These are phyloP conservation scores for Thraustochytrium sp. DNA, from an alignment of 352 stramenopile genomes.

Conservation along the genomic window DNA sequence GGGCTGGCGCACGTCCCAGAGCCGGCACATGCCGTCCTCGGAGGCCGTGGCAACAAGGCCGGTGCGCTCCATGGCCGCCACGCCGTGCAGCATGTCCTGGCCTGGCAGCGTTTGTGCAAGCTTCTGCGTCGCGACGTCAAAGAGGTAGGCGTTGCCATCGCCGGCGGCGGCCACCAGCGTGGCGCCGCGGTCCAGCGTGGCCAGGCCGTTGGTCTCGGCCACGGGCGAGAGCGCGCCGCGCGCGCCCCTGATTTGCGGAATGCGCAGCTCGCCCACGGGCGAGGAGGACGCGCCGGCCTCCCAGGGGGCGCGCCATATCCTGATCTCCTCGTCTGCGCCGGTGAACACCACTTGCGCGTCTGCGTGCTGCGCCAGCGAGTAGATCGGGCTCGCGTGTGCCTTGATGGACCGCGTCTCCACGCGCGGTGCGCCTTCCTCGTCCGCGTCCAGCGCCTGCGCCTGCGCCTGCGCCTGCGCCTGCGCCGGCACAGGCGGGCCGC, in stretches of 20 bases:
- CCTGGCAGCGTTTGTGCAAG: neutral
- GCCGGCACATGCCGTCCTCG: conserved; percentile 33
- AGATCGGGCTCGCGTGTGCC: conserved; percentile 4
- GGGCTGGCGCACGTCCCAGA: conserved; percentile 18
- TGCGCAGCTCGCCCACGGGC: neutral
- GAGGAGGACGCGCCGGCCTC: neutral
- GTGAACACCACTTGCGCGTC: conserved; percentile 1
- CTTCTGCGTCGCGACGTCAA: neutral
- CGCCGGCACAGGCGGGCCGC: neutral
- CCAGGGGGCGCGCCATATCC: neutral
- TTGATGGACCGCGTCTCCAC: neutral
- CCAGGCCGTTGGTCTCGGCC: conserved; percentile 34
- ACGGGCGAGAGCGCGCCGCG: conserved; percentile 21
- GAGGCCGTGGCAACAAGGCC: conserved; percentile 23
- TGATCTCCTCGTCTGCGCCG: conserved; percentile 38
- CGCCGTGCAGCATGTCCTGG: conserved; percentile 1
- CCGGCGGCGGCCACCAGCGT: conserved; percentile 20
- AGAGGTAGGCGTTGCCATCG: conserved; percentile 39
- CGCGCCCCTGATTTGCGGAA: conserved; percentile 23
- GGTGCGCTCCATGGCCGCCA: conserved; percentile 6
- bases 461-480: neutral
- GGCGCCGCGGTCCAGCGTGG: neutral
- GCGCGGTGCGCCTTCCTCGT: neutral
- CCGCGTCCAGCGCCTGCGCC: neutral
- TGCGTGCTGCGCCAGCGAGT: neutral